phyloP scores from a whole-genome alignment of 2,329 filamentous ascomycete species.

The Ceratocystiopsis brevicomis region DNA sequence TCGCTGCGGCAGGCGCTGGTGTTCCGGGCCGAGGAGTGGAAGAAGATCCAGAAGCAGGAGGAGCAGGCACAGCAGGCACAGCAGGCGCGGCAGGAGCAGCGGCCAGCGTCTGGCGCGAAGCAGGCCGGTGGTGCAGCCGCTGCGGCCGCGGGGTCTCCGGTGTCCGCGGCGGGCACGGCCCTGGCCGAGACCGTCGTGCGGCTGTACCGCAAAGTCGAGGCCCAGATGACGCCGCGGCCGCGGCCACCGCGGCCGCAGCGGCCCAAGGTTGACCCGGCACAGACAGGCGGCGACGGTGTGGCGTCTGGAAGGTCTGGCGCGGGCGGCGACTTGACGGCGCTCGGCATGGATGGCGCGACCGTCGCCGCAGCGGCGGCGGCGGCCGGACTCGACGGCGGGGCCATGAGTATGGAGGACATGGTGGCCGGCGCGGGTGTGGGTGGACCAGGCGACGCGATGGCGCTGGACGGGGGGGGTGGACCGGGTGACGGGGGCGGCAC shows the following conservation, averaged over 20 bases:
- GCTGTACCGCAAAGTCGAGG: constrained; percentile 44
- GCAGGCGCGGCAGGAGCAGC: no score
- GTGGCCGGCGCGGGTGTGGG: constrained; percentile 1
- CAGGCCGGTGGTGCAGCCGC: no score
- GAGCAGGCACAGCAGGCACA: background rate
- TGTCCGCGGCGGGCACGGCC: constrained; percentile 23
- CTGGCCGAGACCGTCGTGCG: constrained; percentile 44
- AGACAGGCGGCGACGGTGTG: background rate
- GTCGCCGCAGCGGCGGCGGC: constrained; percentile 1
- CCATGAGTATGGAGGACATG: constrained; percentile 5
- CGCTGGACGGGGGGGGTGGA: constrained; percentile 2
- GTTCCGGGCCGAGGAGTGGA: constrained; percentile 37
- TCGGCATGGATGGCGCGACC: background rate
- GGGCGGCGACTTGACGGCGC: background rate
- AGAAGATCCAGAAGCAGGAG: constrained; percentile 29
- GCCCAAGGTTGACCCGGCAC: background rate
- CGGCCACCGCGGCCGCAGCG: constrained; percentile 1
- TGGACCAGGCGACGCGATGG: constrained; percentile 1
- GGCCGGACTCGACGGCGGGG: constrained; percentile 2
- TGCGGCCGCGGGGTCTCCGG: no score
- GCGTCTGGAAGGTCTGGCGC: background rate
- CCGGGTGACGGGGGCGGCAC: background rate
- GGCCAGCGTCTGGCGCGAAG: no score
- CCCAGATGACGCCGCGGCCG: constrained; percentile 30
- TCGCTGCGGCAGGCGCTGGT: constrained; percentile 42